Conservation (phyloP, 495 filamentous ascomycete genomes). For the Penicillium dipodomyicola region DNA sequence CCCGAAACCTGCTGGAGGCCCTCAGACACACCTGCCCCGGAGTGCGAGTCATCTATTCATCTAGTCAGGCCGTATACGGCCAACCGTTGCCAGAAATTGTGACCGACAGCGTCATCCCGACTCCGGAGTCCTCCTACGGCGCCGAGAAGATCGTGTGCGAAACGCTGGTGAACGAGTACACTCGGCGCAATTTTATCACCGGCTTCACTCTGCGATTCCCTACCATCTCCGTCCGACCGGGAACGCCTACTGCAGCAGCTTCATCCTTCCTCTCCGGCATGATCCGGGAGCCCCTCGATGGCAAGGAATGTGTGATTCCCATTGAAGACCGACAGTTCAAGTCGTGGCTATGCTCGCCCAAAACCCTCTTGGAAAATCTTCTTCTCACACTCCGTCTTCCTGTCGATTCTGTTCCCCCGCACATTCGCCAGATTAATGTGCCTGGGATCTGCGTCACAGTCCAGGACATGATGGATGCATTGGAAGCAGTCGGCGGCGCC, state of each 20-base stretch:
- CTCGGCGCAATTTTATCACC: constrained; percentile 62
- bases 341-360: constrained; percentile 63
- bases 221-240: constrained; percentile 68
- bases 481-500: constrained; percentile 64
- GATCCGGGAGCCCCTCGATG: constrained; percentile 58
- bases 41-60: constrained; percentile 61
- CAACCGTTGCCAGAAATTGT: constrained; percentile 50
- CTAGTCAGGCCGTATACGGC: constrained; percentile 57
- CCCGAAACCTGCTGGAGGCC: constrained; percentile 58
- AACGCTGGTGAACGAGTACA: constrained; percentile 68
- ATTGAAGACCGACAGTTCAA: constrained; percentile 57
- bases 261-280: constrained; percentile 70
- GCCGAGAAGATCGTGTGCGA: constrained; percentile 74
- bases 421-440: constrained; percentile 64
- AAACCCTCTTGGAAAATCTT: constrained; percentile 62
- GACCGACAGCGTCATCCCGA: constrained; percentile 57
- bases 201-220: constrained; percentile 68
- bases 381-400: constrained; percentile 55
- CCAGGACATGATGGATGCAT: constrained; percentile 68
- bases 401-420: constrained; percentile 46
- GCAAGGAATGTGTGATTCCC: constrained; percentile 61
- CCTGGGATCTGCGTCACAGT: constrained; percentile 68
- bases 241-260: constrained; percentile 65
- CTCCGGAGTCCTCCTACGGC: constrained; percentile 68
- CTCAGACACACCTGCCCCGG: constrained; percentile 56